Evolutionary conservation across 768 basidiomycete genomes (phyloP).

Genomic region (Albatrellus ellisii): DNA sequence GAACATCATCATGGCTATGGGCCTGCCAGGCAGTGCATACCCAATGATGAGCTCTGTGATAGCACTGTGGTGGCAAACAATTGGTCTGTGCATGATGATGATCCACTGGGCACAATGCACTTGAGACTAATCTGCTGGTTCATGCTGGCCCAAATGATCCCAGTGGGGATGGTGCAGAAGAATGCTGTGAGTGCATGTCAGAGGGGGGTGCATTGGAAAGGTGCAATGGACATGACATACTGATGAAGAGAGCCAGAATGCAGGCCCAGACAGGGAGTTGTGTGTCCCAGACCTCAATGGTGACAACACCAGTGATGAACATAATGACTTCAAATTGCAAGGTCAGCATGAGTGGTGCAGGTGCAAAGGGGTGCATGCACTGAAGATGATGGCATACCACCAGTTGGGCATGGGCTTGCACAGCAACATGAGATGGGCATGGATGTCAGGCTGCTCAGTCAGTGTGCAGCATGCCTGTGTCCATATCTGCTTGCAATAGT

Average conservation of each 20-base stretch:
- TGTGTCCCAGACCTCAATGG: constrained; percentile 62
- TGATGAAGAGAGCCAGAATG: constrained; percentile 51
- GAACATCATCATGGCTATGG: constrained; percentile 78
- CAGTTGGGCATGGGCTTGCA: constrained; percentile 63
- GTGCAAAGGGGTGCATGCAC: too few species aligned
- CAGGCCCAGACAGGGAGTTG: constrained; percentile 64
- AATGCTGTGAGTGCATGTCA: constrained; percentile 19
- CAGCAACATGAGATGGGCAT: constrained; percentile 64
- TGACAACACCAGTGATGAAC: constrained; percentile 54
- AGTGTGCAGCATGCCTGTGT: constrained; percentile 53
- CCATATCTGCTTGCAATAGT: constrained; percentile 77
- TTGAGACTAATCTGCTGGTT: constrained; percentile 63
- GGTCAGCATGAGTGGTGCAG: too few species aligned
- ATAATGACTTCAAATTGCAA: too few species aligned
- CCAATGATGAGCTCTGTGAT: constrained; percentile 75
- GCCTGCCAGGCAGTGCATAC: constrained; percentile 72
- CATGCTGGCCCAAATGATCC: constrained; percentile 67
- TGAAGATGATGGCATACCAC: constrained; percentile 66
- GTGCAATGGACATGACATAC: constrained; percentile 21
- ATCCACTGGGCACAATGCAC: constrained; percentile 23
- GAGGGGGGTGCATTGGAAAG: constrained; percentile 16
- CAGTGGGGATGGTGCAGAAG: constrained; percentile 64
- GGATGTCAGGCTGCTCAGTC: constrained; percentile 71
- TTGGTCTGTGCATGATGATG: constrained; percentile 15
- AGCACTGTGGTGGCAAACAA: constrained; percentile 40